Evolutionary conservation across 2,329 filamentous ascomycete genomes (phyloP), one percentile per base, ranked within the genome.

Genomic region (Penicillium sp.): DNA sequence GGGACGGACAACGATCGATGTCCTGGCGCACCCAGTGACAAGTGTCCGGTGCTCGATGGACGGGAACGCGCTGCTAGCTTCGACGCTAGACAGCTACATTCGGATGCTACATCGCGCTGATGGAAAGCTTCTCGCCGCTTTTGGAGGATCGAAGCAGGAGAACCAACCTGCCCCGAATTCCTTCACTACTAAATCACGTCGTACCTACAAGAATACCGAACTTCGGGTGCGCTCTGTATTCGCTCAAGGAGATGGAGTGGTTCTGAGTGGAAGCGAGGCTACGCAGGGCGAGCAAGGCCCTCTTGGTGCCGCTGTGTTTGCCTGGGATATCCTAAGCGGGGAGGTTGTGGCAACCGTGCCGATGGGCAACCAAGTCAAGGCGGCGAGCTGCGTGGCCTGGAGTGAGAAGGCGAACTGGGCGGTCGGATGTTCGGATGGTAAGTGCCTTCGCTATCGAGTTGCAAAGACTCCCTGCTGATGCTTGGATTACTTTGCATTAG

Each of bases 261-360:
- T 93, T 1, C 57, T 96, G 3, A 85, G 81, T 35, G 91, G 91
- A 6, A 88, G 89, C 56, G 90, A 96, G 65, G 74, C 78, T 9
- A 47, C 45, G 15, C 51, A 56, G 33, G 48, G 43, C 1, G 48
- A 45, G 15, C 37, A 27, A 7, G 28, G 25, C 6, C 41, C 36
- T 2, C 52, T 33, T 15, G 49, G 65, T 28, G 64, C 64, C 3
- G 51, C 52, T 36, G 57, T 67, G 3, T 68, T 70, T 50, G 87
- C 81, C 1, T 97, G 91, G 91, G 89, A 96, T 68, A 70, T 94
- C 14, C 63, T 95, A 39, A 84, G 77, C 4, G 90, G 87, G 1
- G 78, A 81, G 39, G 61, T 86, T 35, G 72, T 80, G 42, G 79
- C 84, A 20, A 79, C 72, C 50, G 67, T 95, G 10, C 53, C 60